Percentiles rank a stretch among this genome's conserved stretches.
Conservation (phyloP, 768 basidiomycete species). For the Leucosporidium creatinivorum region DNA sequence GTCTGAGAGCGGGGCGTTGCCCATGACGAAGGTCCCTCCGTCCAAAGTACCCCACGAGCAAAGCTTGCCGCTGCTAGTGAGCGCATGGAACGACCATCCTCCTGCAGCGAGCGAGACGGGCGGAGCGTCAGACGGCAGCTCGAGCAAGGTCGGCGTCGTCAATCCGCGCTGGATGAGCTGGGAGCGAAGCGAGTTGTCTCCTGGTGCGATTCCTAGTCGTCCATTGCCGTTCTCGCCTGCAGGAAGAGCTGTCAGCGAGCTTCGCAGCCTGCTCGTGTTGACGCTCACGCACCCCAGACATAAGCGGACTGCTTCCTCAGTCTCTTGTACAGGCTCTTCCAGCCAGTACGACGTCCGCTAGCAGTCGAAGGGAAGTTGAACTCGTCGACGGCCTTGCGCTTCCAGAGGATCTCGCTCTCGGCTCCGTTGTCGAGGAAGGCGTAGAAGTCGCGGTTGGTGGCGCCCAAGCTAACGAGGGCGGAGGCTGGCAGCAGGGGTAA, state of each 20-base stretch:
- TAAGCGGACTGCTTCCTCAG: constrained; percentile 43
- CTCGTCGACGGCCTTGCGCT: constrained; percentile 57
- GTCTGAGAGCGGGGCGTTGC: constrained; percentile 5
- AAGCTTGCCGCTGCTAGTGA: constrained; percentile 65
- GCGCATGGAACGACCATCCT: constrained; percentile 82
- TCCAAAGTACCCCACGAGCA: constrained; percentile 59
- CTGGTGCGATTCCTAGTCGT: constrained; percentile 53
- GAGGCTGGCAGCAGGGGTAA: background rate
- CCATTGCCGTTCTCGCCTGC: constrained; percentile 56
- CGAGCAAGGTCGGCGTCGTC: constrained; percentile 60
- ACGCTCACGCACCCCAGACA: constrained; percentile 23
- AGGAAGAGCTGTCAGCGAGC: background rate
- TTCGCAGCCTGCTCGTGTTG: constrained; percentile 5
- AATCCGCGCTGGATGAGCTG: constrained; percentile 43
- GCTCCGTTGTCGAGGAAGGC: constrained; percentile 36
- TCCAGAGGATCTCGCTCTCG: constrained; percentile 74
- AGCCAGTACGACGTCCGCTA: constrained; percentile 68
- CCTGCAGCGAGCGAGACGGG: constrained; percentile 70
- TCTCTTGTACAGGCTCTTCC: constrained; percentile 70
- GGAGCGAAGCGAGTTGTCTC: constrained; percentile 41
- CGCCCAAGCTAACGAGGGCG: background rate
- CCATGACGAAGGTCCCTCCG: constrained; percentile 13
- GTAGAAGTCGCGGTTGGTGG: background rate
- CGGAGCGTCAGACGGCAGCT: constrained; percentile 49
- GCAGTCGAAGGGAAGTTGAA: constrained; percentile 68